Evolutionary conservation across 208 protist species (phyloP).

Genomic region (Trypanosoma scelopori): DNA sequence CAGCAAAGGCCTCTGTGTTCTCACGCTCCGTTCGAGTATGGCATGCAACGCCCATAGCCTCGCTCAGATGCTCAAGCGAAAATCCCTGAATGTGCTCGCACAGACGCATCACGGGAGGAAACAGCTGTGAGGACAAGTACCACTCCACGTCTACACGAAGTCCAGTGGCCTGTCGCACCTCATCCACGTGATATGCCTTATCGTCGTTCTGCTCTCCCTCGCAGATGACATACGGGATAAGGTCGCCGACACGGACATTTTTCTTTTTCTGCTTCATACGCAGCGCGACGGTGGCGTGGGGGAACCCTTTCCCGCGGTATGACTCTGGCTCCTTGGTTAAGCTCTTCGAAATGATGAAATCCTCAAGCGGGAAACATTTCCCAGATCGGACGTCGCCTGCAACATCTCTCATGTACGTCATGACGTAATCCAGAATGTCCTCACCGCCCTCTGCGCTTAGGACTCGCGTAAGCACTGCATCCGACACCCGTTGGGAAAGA

Average conservation of each 20-base stretch:
- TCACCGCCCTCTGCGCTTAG: slow-evolving; percentile 83
- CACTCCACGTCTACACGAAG: slow-evolving; percentile 92
- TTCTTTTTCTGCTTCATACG: slow-evolving; percentile 92
- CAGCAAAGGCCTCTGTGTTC: slow-evolving; percentile 14
- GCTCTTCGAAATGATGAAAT: slow-evolving; percentile 98
- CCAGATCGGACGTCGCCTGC: slow-evolving; percentile 68
- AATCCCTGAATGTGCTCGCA: slow-evolving; percentile 93
- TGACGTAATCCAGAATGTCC: slow-evolving; percentile 91
- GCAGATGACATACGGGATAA: slow-evolving; percentile 98
- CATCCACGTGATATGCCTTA: slow-evolving; percentile 87
- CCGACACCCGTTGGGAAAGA: slow-evolving; percentile 93
- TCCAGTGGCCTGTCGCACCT: slow-evolving; percentile 60
- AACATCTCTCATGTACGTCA: slow-evolving; percentile 90
- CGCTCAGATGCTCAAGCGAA: slow-evolving; percentile 71
- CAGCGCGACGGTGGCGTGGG: slow-evolving; percentile 94
- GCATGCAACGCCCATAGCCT: slow-evolving; percentile 80
- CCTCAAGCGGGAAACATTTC: slow-evolving; percentile 72
- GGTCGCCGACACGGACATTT: slow-evolving; percentile 91
- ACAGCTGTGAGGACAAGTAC: slow-evolving; percentile 94
- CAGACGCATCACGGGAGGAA: slow-evolving; percentile 94
- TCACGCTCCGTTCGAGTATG: slow-evolving; percentile 29
- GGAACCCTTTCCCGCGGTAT: slow-evolving; percentile 93
- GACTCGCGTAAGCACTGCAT: slow-evolving; percentile 93
- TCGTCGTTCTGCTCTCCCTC: slow-evolving; percentile 58
- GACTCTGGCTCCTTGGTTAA: slow-evolving; percentile 96